Evolutionary conservation across 768 basidiomycete species (phyloP).

Genomic region (Clavulina sp.): DNA sequence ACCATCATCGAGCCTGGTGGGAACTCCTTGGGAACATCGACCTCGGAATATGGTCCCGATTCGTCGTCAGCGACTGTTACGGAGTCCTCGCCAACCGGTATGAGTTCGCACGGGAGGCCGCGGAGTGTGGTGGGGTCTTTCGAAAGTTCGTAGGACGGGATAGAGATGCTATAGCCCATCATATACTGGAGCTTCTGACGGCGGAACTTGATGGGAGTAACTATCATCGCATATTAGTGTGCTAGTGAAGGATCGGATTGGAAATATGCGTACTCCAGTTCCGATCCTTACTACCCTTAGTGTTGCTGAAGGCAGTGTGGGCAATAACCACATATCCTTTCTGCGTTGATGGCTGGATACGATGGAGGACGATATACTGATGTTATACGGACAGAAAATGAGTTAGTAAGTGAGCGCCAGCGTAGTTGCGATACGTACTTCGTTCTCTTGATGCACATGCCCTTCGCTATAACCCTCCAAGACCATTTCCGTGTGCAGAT

Average conservation of each 20-base stretch:
- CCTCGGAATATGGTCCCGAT: conserved; percentile 57
- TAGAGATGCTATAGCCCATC: conserved; percentile 55
- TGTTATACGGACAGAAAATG: not conserved
- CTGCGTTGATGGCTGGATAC: conserved; percentile 78
- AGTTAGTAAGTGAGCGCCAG: too few species aligned
- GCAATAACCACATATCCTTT: conserved; percentile 85
- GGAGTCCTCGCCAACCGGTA: conserved; percentile 41
- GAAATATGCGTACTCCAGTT: conserved; percentile 44
- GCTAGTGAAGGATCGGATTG: not conserved
- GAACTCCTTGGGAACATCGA: conserved; percentile 72
- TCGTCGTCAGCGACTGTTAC: conserved; percentile 44
- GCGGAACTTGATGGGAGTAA: conserved; percentile 67
- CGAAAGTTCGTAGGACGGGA: conserved; percentile 39
- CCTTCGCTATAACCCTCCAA: conserved; percentile 77
- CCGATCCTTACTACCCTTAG: conserved; percentile 56
- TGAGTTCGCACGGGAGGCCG: conserved; percentile 55
- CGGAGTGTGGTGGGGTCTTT: conserved; percentile 36
- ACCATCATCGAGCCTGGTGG: conserved; percentile 94
- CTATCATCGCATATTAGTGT: conserved; percentile 24
- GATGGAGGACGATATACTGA: conserved; percentile 85
- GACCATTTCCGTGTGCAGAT: conserved; percentile 82
- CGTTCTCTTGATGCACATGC: conserved; percentile 91
- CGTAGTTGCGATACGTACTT: conserved; percentile 50
- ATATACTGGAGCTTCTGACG: conserved; percentile 68
- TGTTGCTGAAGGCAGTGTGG: conserved; percentile 77